These are phyloP conservation scores for Aspergillus bertholletiae DNA, from an alignment of 495 filamentous ascomycete species.

Conservation along the genomic window DNA sequence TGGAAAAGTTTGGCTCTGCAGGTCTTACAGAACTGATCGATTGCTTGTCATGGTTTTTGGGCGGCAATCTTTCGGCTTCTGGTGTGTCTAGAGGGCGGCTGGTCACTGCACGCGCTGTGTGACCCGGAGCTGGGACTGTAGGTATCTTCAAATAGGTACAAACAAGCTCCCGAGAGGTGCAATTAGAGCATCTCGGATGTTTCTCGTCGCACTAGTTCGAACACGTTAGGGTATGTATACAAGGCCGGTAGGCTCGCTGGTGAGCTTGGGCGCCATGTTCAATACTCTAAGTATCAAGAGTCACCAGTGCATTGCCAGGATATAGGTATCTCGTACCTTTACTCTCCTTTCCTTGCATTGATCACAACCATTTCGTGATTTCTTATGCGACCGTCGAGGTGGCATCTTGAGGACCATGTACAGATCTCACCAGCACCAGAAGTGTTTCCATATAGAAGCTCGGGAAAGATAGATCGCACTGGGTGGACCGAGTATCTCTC, in stretches of 20 bases:
- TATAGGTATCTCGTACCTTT: conserved; percentile 1
- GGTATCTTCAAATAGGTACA: conserved; percentile 23
- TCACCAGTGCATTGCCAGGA: not conserved
- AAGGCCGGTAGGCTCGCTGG: too few species aligned
- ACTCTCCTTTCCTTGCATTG: conserved; percentile 9
- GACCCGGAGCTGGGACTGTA: conserved; percentile 1
- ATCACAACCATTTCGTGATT: conserved; percentile 16
- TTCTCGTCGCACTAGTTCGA: conserved; percentile 27
- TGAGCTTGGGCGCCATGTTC: too few species aligned
- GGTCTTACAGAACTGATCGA: not conserved
- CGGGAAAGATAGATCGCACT: too few species aligned
- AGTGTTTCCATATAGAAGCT: not conserved
- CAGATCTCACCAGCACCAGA: too few species aligned
- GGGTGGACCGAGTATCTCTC: not conserved
- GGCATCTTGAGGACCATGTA: too few species aligned
- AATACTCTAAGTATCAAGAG: too few species aligned
- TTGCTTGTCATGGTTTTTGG: not conserved
- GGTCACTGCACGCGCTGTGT: not conserved
- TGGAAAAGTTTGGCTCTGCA: not conserved
- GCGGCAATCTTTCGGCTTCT: not conserved
- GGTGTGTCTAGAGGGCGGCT: not conserved
- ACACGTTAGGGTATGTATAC: not conserved
- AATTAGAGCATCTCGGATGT: conserved; percentile 26
- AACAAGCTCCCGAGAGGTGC: conserved; percentile 17
- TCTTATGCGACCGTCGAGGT: conserved; percentile 2